Evolutionary conservation across 148 eudicot species (phyloP).

Genomic region (Amaranthus palmeri): DNA sequence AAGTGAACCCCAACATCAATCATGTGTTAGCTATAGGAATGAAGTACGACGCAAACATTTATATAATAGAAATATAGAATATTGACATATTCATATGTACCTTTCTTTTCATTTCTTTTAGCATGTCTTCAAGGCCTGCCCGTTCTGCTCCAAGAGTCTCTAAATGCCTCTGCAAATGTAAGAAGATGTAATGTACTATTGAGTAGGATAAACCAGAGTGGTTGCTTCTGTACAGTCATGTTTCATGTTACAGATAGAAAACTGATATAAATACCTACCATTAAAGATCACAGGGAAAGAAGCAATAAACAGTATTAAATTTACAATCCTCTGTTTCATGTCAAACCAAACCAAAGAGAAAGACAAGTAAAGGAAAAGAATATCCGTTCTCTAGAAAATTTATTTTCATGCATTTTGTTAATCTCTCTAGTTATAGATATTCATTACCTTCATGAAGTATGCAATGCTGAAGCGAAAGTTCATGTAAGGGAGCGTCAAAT

Average conservation of each 20-base stretch:
- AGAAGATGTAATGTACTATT: constrained; percentile 3
- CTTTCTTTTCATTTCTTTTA: constrained; percentile 98
- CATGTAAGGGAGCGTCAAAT: too few species aligned
- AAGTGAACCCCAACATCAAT: neutral
- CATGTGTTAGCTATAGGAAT: neutral
- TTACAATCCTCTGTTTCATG: neutral
- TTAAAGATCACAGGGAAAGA: neutral
- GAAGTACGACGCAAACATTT: constrained; percentile 10
- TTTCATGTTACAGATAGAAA: neutral
- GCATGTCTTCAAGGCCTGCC: constrained; percentile 99
- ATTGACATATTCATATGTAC: constrained; percentile 26
- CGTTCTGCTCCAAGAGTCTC: constrained; percentile 91
- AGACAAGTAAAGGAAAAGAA: too few species aligned
- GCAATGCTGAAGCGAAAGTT: too few species aligned
- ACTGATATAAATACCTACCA: neutral
- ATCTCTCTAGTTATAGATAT: too few species aligned
- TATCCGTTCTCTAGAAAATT: neutral
- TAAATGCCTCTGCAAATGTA: constrained; percentile 74
- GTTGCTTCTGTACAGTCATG: neutral
- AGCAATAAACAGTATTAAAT: neutral
- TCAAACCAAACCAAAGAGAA: too few species aligned
- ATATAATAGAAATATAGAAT: neutral
- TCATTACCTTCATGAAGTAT: too few species aligned
- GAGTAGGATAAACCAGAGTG: neutral
- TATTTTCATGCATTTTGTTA: too few species aligned